A percentile compares a stretch with the other conserved stretches of the same genome.
Conservation (phyloP, 1,284 basidiomycete species). For the Marasmius fiardii region DNA sequence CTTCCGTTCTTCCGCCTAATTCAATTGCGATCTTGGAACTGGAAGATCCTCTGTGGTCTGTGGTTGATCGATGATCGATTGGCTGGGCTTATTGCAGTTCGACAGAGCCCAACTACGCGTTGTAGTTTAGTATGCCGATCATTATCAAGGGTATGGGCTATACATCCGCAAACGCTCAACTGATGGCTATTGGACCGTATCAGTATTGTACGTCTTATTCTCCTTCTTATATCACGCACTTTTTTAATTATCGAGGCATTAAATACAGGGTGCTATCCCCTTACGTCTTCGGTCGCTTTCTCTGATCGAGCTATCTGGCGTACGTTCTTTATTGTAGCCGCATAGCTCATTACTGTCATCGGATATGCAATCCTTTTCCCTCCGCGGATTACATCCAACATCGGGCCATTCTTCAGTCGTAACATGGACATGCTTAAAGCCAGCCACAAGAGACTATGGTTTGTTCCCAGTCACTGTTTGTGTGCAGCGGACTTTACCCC, state of each 20-base stretch:
- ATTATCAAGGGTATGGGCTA: constrained; percentile 2
- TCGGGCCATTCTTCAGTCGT: neutral
- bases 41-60: neutral
- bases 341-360: neutral
- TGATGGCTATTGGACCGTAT: neutral
- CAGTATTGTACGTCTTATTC: neutral
- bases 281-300: neutral
- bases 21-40: neutral
- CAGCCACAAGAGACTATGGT: neutral
- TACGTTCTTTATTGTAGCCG: neutral
- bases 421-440: neutral
- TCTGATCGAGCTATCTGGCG: neutral
- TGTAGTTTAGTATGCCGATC: neutral
- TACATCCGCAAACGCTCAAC: neutral
- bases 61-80: neutral
- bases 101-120: neutral
- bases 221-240: neutral
- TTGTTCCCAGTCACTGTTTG: neutral
- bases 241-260: neutral
- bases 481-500: neutral
- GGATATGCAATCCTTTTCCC: neutral
- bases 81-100: neutral
- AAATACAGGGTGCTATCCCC: neutral
- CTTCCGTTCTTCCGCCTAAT: neutral
- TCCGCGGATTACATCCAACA: neutral